Percentiles rank a stretch among this genome's conserved stretches.
Conservation (phyloP, 2,329 filamentous ascomycete species). For the Xylaria sp. region DNA sequence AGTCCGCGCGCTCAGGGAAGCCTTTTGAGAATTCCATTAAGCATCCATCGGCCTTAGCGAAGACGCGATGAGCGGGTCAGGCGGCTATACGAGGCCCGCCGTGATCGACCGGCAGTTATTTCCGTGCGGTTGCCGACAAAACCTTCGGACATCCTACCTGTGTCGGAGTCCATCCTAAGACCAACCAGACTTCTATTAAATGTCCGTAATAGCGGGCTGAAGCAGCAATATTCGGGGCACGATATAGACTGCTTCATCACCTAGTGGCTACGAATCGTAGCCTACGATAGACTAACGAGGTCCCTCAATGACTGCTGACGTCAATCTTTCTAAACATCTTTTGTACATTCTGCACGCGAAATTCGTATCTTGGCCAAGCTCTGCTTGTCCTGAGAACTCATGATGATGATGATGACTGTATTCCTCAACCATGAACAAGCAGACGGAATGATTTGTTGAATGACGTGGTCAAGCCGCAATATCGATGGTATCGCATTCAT, state of each 20-base stretch:
- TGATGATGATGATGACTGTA: constrained; percentile 1
- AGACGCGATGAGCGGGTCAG: constrained; percentile 27
- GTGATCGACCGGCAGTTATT: constrained; percentile 29
- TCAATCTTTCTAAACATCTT: not conserved
- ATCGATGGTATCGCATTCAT: no score
- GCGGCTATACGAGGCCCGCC: constrained; percentile 14
- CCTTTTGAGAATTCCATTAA: not conserved
- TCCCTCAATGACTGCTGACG: not conserved
- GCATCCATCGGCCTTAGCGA: constrained; percentile 25
- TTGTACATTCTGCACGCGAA: not conserved
- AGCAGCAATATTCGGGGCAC: not conserved
- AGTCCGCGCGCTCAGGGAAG: not conserved
- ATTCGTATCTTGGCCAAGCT: not conserved
- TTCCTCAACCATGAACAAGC: not conserved
- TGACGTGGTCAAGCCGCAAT: not conserved
- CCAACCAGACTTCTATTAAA: not conserved
- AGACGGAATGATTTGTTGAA: not conserved
- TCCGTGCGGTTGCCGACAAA: constrained; percentile 6
- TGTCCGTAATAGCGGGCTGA: constrained; percentile 3
- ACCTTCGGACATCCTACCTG: constrained; percentile 10
- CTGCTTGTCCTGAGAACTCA: not conserved
- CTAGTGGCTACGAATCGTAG: no score
- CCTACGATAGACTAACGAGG: not conserved
- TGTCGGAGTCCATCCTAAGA: constrained; percentile 12
- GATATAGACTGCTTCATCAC: not conserved